Conservation (phyloP, 352 stramenopile species). For the Phytopythium aichiense region DNA sequence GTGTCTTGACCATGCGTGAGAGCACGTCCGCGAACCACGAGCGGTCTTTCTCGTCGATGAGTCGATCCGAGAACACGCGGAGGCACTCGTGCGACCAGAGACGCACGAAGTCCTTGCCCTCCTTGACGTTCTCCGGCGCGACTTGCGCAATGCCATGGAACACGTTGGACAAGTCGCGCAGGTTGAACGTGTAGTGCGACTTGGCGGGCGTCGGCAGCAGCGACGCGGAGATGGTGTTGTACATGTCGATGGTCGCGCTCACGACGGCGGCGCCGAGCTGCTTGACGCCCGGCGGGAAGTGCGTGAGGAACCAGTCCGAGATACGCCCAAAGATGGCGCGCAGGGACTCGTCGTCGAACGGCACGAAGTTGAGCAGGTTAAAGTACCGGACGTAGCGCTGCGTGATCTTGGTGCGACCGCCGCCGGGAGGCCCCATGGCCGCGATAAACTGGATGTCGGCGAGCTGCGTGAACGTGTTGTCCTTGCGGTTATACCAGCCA, state of each 20-base stretch:
- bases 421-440: conserved; percentile 91
- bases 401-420: conserved; percentile 89
- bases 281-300: conserved; percentile 83
- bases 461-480: conserved; percentile 91
- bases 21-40: conserved; percentile 81
- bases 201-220: conserved; percentile 92
- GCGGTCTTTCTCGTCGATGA: conserved; percentile 89
- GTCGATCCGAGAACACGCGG: conserved; percentile 88
- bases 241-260: conserved; percentile 88
- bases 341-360: conserved; percentile 87
- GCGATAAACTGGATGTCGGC: conserved; percentile 92
- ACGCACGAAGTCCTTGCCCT: conserved; percentile 82
- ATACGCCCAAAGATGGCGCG: conserved; percentile 87
- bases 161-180: conserved; percentile 91
- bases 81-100: conserved; percentile 92
- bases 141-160: conserved; percentile 90
- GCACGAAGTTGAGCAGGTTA: conserved; percentile 92
- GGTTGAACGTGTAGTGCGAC: conserved; percentile 94
- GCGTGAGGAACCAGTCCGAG: conserved; percentile 87
- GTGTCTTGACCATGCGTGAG: conserved; percentile 55
- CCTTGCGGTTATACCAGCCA: conserved; percentile 93
- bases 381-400: conserved; percentile 93
- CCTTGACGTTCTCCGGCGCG: conserved; percentile 69
- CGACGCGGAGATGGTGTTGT: conserved; percentile 87
- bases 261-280: conserved; percentile 67